Evolutionary conservation across 768 basidiomycete species (phyloP).

Genomic region (Boletus vinaceobasis): DNA sequence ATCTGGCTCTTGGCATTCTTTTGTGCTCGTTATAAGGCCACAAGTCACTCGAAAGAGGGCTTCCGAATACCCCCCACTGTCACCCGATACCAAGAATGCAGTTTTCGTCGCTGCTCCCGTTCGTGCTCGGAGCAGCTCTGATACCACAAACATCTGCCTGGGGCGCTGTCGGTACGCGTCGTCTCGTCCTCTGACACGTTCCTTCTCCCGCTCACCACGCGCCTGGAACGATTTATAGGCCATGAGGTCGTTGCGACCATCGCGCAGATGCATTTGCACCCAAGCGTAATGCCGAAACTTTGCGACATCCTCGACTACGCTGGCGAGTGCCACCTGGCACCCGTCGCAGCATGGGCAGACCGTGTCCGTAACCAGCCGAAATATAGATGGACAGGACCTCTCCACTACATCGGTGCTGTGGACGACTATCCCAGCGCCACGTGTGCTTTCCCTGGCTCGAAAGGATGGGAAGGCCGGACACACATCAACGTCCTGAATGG

Average conservation of each 20-base stretch:
- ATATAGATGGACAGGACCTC: conserved; percentile 68
- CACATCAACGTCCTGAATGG: conserved; percentile 71
- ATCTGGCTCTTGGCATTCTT: not conserved
- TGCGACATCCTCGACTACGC: conserved; percentile 62
- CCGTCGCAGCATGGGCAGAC: conserved; percentile 90
- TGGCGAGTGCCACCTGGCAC: conserved; percentile 71
- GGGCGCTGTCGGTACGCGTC: conserved; percentile 38
- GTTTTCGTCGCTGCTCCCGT: conserved; percentile 6
- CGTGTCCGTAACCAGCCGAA: conserved; percentile 44
- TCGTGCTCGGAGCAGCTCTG: conserved; percentile 14
- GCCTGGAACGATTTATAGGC: conserved; percentile 39
- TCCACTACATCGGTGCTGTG: conserved; percentile 74
- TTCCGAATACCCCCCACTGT: not conserved
- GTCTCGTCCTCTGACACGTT: not conserved
- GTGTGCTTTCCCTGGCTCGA: conserved; percentile 73
- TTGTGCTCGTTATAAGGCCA: conserved; percentile 3
- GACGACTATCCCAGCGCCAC: conserved; percentile 74
- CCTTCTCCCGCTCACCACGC: not conserved
- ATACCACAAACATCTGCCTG: conserved; percentile 35
- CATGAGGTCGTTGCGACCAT: conserved; percentile 94
- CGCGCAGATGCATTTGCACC: conserved; percentile 87
- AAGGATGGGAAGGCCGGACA: conserved; percentile 64
- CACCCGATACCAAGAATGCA: conserved; percentile 23
- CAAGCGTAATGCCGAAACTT: conserved; percentile 59
- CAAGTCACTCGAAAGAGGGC: not conserved